Base-by-base conservation (phyloP, 1,284 basidiomycete species). In the Exobasidium cylindrosporum region DNA sequence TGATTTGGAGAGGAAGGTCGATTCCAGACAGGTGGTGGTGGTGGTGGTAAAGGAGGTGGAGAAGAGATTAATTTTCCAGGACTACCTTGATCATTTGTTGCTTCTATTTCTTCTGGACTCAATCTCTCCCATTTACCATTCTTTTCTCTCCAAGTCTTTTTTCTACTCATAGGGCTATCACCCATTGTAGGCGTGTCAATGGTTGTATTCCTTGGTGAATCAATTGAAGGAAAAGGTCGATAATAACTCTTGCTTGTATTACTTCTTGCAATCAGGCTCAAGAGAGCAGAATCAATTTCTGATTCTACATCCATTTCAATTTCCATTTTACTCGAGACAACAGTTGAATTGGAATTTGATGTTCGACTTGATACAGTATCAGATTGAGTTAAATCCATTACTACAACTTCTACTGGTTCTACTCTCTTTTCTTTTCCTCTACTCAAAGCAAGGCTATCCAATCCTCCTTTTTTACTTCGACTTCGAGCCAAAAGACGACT, bases 271-370 rank as follows among this genome's bases (percentile, higher is more conserved):
- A 55, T 55, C 32, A 55, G 21, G 31, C 31, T 55, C 29, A 32
- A 32, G 26, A 55, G 30, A 29, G 29, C 53, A 30, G 53, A 55
- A 17, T 55, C 53, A 35, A 55, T 55, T 29, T 55, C 53, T 31
- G 53, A 30, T 28, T 26, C 53, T 17, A 55, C 6, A 28, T 55
- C 53, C 14, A 17, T 24, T 21, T 17, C 49, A 21, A 24, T n/a
- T 53, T 31, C n/a, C 47, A 7, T 31, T 21, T 50, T 31, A 21
- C 29, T 31, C 10, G 7, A 7, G 10, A 7, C 7, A 7, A 7
- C 21, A 7, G 35, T 17, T 17, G 7, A 7, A 7, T 17, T 17
- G 17, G 17, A 10, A 7, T 7, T 10, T 10, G 10, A 40, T 7
- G 17, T 7, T 40, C 10, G 10, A 10, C 10, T 10, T 40, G 35